Conservation (phyloP, 805 yeast genomes). For the Myxozyma udenii region DNA sequence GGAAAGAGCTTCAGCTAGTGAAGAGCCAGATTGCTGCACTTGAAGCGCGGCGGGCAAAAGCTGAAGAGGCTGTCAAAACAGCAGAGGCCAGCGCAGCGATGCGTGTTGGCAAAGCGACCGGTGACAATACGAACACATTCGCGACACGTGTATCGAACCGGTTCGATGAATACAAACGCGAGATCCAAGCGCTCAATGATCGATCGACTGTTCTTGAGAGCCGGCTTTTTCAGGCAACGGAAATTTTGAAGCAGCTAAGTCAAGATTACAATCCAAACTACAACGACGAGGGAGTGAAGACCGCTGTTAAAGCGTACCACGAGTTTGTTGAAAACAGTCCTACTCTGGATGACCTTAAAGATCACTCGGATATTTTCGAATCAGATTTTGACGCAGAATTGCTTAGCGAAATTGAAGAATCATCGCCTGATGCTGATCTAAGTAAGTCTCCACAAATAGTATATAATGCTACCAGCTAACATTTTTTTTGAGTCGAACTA, state of each 20-base stretch:
- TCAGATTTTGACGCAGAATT: constrained; percentile 18
- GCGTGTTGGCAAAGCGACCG: constrained; percentile 10
- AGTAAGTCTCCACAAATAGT: background rate
- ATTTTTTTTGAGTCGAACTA: constrained; percentile 9
- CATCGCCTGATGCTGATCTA: constrained; percentile 11
- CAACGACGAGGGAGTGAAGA: constrained; percentile 83
- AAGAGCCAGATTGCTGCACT: constrained; percentile 33
- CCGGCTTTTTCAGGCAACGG: constrained; percentile 27
- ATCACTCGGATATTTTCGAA: background rate
- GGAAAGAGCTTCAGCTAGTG: constrained; percentile 25
- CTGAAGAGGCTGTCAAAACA: constrained; percentile 38
- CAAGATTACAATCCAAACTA: constrained; percentile 73
- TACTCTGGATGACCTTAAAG: background rate
- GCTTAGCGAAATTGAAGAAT: constrained; percentile 9
- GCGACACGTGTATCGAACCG: constrained; percentile 16
- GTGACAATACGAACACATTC: constrained; percentile 1
- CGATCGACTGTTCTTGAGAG: constrained; percentile 14
- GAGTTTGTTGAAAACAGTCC: constrained; percentile 34
- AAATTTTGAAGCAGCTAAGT: constrained; percentile 49
- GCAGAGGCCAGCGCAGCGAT: constrained; percentile 25
- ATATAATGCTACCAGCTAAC: background rate
- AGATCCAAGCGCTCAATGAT: constrained; percentile 4
- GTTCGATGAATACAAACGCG: constrained; percentile 22
- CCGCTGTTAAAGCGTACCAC: constrained; percentile 51
- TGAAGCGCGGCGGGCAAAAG: constrained; percentile 21